Evolutionary conservation across 1,284 basidiomycete species (phyloP), one percentile per base, ranked within the genome.

Genomic region (Trametes hirsuta): DNA sequence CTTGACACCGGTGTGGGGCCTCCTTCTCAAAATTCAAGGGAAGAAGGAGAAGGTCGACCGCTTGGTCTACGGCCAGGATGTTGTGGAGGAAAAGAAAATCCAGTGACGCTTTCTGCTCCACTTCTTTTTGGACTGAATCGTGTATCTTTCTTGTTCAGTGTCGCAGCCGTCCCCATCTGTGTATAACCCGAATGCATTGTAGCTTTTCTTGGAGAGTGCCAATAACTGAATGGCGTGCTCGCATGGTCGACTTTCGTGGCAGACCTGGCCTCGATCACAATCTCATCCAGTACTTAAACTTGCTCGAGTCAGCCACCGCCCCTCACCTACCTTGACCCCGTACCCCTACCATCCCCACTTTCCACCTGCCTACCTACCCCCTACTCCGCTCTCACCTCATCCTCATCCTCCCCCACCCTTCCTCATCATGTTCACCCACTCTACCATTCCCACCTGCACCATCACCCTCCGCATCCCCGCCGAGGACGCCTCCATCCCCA

Each of bases 1-100:
- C 54, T 71, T 79, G 56, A 90, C 89, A 0, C 72, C 73, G 4
- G 69, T 80, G 14, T 75, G 72, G 71, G 81, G 81, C 0, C 61
- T 68, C 21, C 48, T 76, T 25, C 66, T 84, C 64, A 61, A 68
- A 22, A 50, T 73, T 14, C 66, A 62, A 44, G 79, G 78, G 6
- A 74, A 71, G 69, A 75, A 73, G 57, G 65, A 68, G 48, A 66
- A 67, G 59, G 72, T 77, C 1, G 81, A 83, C 22, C 70, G 70
- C 52, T 36, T 81, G 12, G 73, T 84, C n/a, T 84, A 74, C 52
- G 81, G 81, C 53, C 58, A 71, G 54, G 66, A 62, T 42, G 37
- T 55, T n/a, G 59, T 53, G 39, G 66, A 67, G 44, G 66, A 67
- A 48, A 64, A 68, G 53, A 72, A 68, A 51, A 58, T 53, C 15